Evolutionary conservation across 768 basidiomycete species (phyloP).

Genomic region (Gautieria morchelliformis): DNA sequence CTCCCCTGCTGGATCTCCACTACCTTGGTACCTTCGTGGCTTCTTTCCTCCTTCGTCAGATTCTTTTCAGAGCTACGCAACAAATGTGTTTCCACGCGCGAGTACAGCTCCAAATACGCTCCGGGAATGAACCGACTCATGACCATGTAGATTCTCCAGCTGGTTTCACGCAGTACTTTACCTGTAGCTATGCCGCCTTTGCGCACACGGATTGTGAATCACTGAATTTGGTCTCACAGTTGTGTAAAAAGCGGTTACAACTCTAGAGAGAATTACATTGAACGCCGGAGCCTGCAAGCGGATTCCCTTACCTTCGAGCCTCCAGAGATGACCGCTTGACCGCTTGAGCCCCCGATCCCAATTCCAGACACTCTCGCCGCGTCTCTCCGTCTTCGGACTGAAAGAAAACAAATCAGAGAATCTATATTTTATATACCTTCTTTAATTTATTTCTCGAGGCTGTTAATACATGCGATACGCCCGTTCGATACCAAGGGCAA

Average conservation of each 20-base stretch:
- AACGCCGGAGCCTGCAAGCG: not conserved
- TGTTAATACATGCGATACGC: too few species aligned
- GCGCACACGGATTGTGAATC: not conserved
- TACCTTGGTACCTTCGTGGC: too few species aligned
- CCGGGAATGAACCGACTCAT: slow-evolving; percentile 76
- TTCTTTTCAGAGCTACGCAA: slow-evolving; percentile 46
- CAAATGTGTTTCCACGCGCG: slow-evolving; percentile 78
- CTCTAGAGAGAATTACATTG: slow-evolving; percentile 6
- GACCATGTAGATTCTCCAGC: not conserved
- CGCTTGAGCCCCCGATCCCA: not conserved
- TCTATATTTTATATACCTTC: slow-evolving; percentile 33
- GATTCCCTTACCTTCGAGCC: too few species aligned
- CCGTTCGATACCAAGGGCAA: too few species aligned
- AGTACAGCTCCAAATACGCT: slow-evolving; percentile 93
- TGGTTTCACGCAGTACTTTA: not conserved
- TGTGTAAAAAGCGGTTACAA: slow-evolving; percentile 8
- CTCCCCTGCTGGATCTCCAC: too few species aligned
- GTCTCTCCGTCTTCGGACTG: too few species aligned
- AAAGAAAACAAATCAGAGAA: too few species aligned
- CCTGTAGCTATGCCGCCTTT: slow-evolving; percentile 1
- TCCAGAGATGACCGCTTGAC: too few species aligned
- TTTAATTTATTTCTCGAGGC: too few species aligned
- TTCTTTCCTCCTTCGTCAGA: too few species aligned
- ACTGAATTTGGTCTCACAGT: not conserved
- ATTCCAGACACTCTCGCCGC: too few species aligned